A percentile compares a stretch with the other conserved stretches of the same genome.
Conservation (phyloP, 768 basidiomycete species). For the Jaapia argillacea region DNA sequence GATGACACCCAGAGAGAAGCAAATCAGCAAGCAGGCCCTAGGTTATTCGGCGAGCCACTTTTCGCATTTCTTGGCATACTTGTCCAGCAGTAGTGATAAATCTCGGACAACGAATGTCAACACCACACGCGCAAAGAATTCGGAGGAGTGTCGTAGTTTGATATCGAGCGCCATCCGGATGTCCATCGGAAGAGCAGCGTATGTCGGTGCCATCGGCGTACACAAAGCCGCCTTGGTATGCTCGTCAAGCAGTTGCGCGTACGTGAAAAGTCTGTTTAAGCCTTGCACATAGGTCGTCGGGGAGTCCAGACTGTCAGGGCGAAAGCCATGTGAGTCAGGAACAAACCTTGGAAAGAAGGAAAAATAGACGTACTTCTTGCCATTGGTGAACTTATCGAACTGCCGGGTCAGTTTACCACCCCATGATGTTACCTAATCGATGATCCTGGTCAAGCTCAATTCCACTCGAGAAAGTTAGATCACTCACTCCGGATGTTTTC, state of each 20-base stretch:
- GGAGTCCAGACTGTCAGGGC: constrained; percentile 62
- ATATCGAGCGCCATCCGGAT: constrained; percentile 55
- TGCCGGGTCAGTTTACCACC: constrained; percentile 63
- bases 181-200: constrained; percentile 59
- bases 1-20: no score
- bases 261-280: constrained; percentile 60
- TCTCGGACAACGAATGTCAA: constrained; percentile 86
- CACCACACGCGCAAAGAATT: constrained; percentile 86
- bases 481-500: constrained; percentile 55
- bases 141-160: constrained; percentile 74
- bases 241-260: constrained; percentile 78
- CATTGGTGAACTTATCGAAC: constrained; percentile 79
- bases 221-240: constrained; percentile 67
- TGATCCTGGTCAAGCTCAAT: background rate
- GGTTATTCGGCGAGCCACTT: constrained; percentile 78
- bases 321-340: background rate
- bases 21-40: constrained; percentile 9
- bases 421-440: constrained; percentile 46
- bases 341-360: background rate
- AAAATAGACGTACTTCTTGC: constrained; percentile 61
- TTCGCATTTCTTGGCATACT: constrained; percentile 90
- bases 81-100: constrained; percentile 78
- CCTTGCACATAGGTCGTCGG: constrained; percentile 77
- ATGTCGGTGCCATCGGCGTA: constrained; percentile 60
- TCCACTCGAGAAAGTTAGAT: background rate